phyloP scores from a whole-genome alignment of 306 rosid species.

The Gynostemma pentaphyllum region DNA sequence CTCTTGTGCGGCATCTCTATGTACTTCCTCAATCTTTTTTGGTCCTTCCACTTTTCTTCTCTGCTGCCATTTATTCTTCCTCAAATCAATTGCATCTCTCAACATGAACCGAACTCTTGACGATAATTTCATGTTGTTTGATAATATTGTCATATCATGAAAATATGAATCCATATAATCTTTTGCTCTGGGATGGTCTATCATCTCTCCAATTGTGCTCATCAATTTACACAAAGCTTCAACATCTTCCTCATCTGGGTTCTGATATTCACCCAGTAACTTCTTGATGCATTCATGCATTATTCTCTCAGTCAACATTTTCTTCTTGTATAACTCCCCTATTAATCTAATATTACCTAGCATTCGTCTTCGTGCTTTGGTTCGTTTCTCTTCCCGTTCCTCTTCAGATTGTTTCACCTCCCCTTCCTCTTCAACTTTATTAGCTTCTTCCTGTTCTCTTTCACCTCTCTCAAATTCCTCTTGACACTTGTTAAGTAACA shows the following conservation, averaged over 20 bases:
- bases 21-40: slow-evolving; percentile 89
- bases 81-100: slow-evolving; percentile 72
- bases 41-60: slow-evolving; percentile 97
- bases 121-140: slow-evolving; percentile 72
- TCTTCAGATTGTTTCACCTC: slow-evolving; percentile 47
- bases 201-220: slow-evolving; percentile 95
- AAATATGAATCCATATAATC: slow-evolving; percentile 79
- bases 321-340: slow-evolving; percentile 87
- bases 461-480: slow-evolving; percentile 99
- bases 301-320: slow-evolving; percentile 91
- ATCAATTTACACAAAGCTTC: slow-evolving; percentile 91
- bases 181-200: slow-evolving; percentile 87
- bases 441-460: slow-evolving; percentile 85
- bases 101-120: slow-evolving; percentile 95
- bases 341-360: slow-evolving; percentile 90
- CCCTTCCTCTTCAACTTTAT: slow-evolving; percentile 70
- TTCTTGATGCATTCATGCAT: slow-evolving; percentile 83
- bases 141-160: slow-evolving; percentile 45
- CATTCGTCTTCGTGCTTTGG: slow-evolving; percentile 84
- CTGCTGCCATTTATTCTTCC: slow-evolving; percentile 88
- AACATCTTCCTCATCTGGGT: slow-evolving; percentile 88
- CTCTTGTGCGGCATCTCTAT: slow-evolving; percentile 91
- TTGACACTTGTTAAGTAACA: slow-evolving; percentile 87
- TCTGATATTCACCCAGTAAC: slow-evolving; percentile 61
- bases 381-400: slow-evolving; percentile 69